phyloP scores from a whole-genome alignment of 2,329 filamentous ascomycete genomes.

The Epichloe coenophiala region DNA sequence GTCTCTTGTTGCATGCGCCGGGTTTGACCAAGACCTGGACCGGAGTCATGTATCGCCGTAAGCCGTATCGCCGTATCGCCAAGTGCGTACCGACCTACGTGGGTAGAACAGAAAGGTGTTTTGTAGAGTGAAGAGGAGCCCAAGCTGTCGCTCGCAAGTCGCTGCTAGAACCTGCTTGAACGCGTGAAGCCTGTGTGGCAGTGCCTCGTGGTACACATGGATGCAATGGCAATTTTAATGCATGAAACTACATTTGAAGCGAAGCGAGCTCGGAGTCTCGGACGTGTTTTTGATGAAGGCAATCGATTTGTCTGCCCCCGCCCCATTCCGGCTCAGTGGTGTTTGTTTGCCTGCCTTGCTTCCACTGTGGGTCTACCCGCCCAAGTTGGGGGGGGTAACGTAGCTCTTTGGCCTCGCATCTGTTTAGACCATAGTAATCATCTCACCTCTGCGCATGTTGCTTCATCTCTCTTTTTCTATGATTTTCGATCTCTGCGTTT shows the following conservation, averaged over 20 bases:
- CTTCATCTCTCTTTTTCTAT: not conserved
- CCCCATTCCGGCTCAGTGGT: not conserved
- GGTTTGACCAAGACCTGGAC: not conserved
- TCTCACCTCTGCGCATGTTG: not conserved
- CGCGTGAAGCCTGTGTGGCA: not conserved
- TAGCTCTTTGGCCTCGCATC: no score
- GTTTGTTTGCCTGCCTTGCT: not conserved
- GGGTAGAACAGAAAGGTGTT: no score
- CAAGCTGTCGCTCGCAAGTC: not conserved
- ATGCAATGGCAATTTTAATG: not conserved
- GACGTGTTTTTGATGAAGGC: not conserved
- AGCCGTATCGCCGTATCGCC: no score
- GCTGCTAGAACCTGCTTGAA: no score
- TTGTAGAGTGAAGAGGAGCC: not conserved
- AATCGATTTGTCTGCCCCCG: not conserved
- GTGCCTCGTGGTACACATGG: not conserved
- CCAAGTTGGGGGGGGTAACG: not conserved
- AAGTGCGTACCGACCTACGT: no score
- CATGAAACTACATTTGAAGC: not conserved
- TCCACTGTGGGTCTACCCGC: not conserved
- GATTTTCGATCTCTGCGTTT: not conserved
- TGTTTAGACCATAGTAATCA: not conserved
- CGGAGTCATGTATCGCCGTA: not conserved
- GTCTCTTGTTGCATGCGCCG: not conserved
- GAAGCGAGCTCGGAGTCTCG: not conserved